Evolutionary conservation across 192 early-diverging fungal genomes (phyloP).

Genomic region (Coemansia sp.): DNA sequence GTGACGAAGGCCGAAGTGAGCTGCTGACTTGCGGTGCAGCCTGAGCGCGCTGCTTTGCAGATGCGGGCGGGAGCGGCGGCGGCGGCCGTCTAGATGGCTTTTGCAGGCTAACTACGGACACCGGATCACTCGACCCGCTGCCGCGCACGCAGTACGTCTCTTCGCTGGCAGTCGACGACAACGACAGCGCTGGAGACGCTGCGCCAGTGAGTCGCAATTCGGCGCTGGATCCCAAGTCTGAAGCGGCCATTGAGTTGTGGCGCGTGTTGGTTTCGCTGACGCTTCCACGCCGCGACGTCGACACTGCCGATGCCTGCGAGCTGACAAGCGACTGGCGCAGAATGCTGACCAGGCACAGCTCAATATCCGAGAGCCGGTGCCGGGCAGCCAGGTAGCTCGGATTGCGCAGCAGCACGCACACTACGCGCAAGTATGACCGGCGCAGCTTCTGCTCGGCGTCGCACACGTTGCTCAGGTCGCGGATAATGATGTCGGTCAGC

Average conservation of each 20-base stretch:
- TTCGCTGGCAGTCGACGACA: slow-evolving; percentile 37
- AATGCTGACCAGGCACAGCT: slow-evolving; percentile 45
- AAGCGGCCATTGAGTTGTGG: slow-evolving; percentile 23
- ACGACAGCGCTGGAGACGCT: slow-evolving; percentile 32
- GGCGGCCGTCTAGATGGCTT: slow-evolving; percentile 14
- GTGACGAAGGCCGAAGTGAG: background rate
- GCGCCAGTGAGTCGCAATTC: slow-evolving; percentile 4
- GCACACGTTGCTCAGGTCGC: slow-evolving; percentile 74
- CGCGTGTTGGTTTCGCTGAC: slow-evolving; percentile 30
- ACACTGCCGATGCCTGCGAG: slow-evolving; percentile 8
- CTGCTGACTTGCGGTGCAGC: slow-evolving; percentile 1
- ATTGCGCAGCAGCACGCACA: slow-evolving; percentile 63
- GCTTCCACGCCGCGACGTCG: slow-evolving; percentile 26
- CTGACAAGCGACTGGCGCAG: slow-evolving; percentile 43
- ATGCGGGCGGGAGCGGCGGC: slow-evolving; percentile 21
- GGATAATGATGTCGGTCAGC: slow-evolving; percentile 78
- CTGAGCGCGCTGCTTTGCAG: slow-evolving; percentile 1
- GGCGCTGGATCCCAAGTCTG: slow-evolving; percentile 8
- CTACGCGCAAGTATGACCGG: slow-evolving; percentile 64
- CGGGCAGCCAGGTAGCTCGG: slow-evolving; percentile 48
- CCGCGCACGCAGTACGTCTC: slow-evolving; percentile 32
- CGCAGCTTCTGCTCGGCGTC: slow-evolving; percentile 64
- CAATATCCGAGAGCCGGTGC: slow-evolving; percentile 46
- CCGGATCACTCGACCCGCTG: slow-evolving; percentile 1
- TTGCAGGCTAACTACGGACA: background rate